Conservation (phyloP, 805 yeast genomes). For the Schwanniomyces yamadae region DNA sequence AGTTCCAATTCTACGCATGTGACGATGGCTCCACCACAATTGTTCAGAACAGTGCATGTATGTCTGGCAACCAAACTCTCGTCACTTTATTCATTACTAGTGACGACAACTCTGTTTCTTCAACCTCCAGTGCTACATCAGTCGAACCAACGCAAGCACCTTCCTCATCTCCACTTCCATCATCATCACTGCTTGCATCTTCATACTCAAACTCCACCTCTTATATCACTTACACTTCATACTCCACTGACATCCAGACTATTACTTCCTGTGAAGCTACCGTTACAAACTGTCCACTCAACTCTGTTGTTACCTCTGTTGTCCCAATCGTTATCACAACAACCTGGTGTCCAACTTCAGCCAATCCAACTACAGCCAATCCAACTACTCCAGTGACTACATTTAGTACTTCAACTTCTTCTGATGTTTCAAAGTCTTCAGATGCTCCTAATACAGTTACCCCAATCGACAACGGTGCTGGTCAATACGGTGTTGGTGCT, state of each 20-base stretch:
- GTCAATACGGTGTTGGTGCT: slow-evolving; percentile 17
- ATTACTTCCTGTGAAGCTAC: slow-evolving; percentile 7
- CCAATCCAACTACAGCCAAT: neutral
- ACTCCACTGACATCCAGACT: neutral
- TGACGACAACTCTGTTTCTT: neutral
- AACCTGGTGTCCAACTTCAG: slow-evolving; percentile 1
- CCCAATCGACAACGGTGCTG: slow-evolving; percentile 17
- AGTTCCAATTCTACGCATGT: slow-evolving; percentile 26
- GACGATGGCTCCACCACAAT: slow-evolving; percentile 10
- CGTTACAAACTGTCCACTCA: slow-evolving; percentile 10
- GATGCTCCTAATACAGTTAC: slow-evolving; percentile 6
- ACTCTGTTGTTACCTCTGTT: slow-evolving; percentile 2
- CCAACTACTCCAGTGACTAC: neutral
- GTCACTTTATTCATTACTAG: neutral
- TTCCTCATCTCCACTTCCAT: neutral
- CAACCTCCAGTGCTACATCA: neutral
- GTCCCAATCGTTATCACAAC: neutral
- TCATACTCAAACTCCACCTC: neutral
- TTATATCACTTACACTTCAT: neutral
- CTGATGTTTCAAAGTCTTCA: slow-evolving; percentile 9
- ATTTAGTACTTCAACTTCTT: slow-evolving; percentile 14
- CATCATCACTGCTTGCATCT: neutral
- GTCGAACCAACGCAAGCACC: slow-evolving; percentile 1
- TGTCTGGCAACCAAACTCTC: neutral
- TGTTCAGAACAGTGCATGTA: too few species aligned